Conservation (phyloP, 2,329 filamentous ascomycete species). For the Cadophora malorum region DNA sequence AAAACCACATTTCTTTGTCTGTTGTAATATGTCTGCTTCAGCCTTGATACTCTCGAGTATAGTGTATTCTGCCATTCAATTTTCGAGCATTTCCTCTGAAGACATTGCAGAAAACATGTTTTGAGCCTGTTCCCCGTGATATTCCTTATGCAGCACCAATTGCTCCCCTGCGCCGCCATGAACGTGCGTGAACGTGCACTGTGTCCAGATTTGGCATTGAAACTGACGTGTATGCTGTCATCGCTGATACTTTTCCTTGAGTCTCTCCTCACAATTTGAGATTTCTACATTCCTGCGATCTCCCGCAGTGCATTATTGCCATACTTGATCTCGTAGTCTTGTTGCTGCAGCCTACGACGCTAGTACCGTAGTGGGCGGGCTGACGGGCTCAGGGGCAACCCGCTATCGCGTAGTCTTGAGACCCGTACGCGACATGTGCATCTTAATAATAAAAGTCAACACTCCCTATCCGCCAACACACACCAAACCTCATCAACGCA, state of each 20-base stretch:
- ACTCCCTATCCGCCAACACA: slow-evolving; percentile 24
- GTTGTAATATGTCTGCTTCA: not conserved
- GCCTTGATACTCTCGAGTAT: not conserved
- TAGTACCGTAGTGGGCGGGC: not conserved
- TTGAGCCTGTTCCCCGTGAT: not conserved
- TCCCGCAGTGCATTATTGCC: not conserved
- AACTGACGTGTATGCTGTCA: not conserved
- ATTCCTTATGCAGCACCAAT: not conserved
- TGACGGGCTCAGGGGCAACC: slow-evolving; percentile 1
- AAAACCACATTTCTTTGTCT: not conserved
- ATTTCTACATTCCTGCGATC: not conserved
- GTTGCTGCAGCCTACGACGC: not conserved
- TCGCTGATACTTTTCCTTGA: not conserved
- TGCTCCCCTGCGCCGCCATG: slow-evolving; percentile 9
- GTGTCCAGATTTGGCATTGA: not conserved
- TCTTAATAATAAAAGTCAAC: slow-evolving; percentile 32
- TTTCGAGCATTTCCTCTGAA: not conserved
- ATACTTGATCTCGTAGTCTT: not conserved
- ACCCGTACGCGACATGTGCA: slow-evolving; percentile 17
- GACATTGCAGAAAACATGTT: not conserved
- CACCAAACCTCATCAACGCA: slow-evolving; percentile 25
- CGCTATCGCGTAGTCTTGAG: slow-evolving; percentile 1
- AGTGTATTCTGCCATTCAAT: not conserved
- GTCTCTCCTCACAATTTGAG: not conserved
- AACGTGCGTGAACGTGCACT: slow-evolving; percentile 13